Conservation (phyloP, 148 eudicot species). For the Oxyria digyna region DNA sequence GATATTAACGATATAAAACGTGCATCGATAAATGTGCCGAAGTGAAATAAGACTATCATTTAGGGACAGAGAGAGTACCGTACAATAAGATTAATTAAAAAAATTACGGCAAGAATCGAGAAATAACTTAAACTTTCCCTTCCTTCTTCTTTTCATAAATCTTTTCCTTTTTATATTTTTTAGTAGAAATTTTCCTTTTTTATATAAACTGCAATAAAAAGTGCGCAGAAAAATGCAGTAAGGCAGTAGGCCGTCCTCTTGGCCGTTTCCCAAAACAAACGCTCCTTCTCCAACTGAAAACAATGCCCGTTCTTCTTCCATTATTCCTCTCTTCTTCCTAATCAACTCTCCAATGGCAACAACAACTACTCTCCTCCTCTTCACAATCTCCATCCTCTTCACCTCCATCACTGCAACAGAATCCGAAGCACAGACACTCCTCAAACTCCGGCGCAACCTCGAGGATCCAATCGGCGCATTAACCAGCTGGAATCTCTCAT, state of each 20-base stretch:
- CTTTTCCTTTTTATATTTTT: background rate
- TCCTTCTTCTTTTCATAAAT: background rate
- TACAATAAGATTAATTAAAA: too few species aligned
- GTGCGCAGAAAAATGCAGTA: background rate
- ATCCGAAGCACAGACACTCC: conserved; percentile 13
- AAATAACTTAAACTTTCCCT: too few species aligned
- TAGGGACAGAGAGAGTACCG: too few species aligned
- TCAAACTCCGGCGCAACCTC: conserved; percentile 10
- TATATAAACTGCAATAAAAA: background rate
- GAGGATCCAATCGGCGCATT: conserved; percentile 19
- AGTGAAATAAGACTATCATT: too few species aligned
- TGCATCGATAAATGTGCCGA: too few species aligned
- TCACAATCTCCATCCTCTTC: background rate
- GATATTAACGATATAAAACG: too few species aligned
- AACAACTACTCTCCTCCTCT: background rate
- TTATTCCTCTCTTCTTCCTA: background rate
- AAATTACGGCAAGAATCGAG: too few species aligned
- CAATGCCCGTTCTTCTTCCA: background rate
- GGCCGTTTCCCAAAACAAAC: background rate
- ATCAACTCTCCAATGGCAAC: conserved; percentile 1
- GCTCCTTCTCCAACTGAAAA: background rate
- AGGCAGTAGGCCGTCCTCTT: background rate
- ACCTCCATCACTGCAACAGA: conserved; percentile 8
- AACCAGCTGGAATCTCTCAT: conserved; percentile 17
- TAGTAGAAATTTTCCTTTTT: background rate